Evolutionary conservation across 345 rosid species (phyloP).

Genomic region (Eucalyptus regnans): DNA sequence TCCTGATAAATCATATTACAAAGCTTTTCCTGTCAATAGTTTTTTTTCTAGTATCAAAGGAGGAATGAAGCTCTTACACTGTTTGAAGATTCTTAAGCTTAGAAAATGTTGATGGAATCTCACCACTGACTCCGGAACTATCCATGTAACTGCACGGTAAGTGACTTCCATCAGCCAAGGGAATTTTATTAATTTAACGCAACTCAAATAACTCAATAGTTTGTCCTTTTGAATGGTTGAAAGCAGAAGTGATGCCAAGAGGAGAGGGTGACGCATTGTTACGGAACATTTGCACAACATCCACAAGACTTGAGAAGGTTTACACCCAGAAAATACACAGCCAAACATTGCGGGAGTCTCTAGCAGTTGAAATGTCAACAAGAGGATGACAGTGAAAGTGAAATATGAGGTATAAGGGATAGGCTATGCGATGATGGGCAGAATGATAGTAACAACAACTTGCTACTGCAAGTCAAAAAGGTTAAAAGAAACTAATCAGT

Average conservation of each 20-base stretch:
- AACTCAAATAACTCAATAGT: background rate
- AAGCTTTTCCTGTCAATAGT: fast-evolving
- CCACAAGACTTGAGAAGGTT: background rate
- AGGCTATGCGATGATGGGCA: background rate
- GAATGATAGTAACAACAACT: background rate
- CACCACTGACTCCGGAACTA: background rate
- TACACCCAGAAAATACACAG: background rate
- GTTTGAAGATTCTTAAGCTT: fast-evolving
- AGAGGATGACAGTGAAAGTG: background rate
- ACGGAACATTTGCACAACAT: background rate
- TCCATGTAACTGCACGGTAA: fast-evolving
- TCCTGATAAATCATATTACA: background rate
- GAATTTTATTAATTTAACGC: background rate
- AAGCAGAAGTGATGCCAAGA: background rate
- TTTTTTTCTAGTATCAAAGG: background rate
- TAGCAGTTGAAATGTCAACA: background rate
- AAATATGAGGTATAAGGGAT: background rate
- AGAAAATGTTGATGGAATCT: background rate
- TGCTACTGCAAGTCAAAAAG: background rate
- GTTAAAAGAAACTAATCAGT: background rate
- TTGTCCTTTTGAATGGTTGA: background rate
- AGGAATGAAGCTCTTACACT: background rate
- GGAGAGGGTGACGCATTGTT: background rate
- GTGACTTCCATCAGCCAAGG: background rate
- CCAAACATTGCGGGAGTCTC: background rate